phyloP scores from a whole-genome alignment of 139 green algal species.

The Coelastrella sp. region DNA sequence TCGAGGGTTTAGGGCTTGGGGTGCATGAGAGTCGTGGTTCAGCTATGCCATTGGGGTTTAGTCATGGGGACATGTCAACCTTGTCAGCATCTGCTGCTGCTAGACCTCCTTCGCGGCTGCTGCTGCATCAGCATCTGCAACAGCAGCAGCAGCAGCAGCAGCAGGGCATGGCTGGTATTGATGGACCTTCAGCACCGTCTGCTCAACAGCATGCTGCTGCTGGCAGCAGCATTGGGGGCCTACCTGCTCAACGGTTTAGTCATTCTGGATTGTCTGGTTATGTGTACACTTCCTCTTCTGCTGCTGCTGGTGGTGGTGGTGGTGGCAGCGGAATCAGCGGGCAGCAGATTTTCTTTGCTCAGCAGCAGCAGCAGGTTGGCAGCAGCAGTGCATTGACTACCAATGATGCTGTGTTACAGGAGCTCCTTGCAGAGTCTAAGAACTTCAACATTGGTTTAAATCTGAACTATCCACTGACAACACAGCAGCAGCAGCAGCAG shows the following conservation, averaged over 20 bases:
- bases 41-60: not conserved
- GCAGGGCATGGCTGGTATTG: not conserved
- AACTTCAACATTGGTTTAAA: not conserved
- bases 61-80: not conserved
- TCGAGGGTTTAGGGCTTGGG: not conserved
- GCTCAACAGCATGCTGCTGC: not conserved
- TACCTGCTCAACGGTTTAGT: not conserved
- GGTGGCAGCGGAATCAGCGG: not conserved
- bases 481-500: conserved; percentile 4
- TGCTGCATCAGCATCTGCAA: not conserved
- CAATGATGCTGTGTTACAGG: not conserved
- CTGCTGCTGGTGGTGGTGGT: not conserved
- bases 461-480: too few species aligned
- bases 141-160: not conserved
- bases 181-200: too few species aligned
- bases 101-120: too few species aligned
- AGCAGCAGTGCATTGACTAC: not conserved
- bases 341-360: not conserved
- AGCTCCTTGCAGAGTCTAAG: not conserved
- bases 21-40: not conserved
- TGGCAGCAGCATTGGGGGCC: not conserved
- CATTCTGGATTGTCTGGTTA: not conserved
- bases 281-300: not conserved
- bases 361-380: not conserved
- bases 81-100: not conserved